Base-by-base conservation (phyloP, 805 yeast species). In the Alloascoidea africana region DNA sequence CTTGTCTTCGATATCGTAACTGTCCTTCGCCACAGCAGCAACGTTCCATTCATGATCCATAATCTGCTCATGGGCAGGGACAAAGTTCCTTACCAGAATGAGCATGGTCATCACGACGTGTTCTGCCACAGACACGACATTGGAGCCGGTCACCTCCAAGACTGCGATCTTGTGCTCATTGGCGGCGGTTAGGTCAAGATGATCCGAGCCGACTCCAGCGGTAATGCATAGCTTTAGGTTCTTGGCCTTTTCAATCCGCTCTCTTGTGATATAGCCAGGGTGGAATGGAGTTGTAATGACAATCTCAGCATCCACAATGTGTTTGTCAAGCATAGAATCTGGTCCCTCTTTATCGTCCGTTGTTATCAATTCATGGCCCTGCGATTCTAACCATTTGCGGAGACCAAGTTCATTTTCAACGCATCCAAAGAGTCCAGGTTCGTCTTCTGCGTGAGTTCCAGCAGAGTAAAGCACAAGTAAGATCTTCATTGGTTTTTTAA, bases 141-240 rank as follows among this genome's bases (percentile, higher is more conserved):
- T 81, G 38, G 86, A 77, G 4, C 91, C 89, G 17, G 93, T 81
- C 39, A 81, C 91, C 59, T 81, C 91, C 36, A 74, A 62, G 14
- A 81, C 91, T 14, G 79, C 66, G 50, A 81, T 70, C 43, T 71
- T 68, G 42, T 62, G 61, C 45, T 70, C 74, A 46, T 74, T 70
- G 45, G 83, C 75, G 47, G 80, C 80, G 46, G 67, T 67, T 48
- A 81, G 65, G 51, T 80, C 89, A 44, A 80, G 65, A 57, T 81
- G 91, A 54, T 81, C 91, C 15, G 85, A 76, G 8, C 93, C 93
- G 42, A 81, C 86, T 48, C 91, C 93, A 5, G 93, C 93, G 36
- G 87, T 81, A 47, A 79, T 65, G 42, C 76, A 62, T 37, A 77
- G 52, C 62, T 78, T 79, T 57, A 81, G 66, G 38, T 76, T 78